phyloP scores from a whole-genome alignment of 371 early-diverging fungal genomes.

The Mucor lusitanicus region DNA sequence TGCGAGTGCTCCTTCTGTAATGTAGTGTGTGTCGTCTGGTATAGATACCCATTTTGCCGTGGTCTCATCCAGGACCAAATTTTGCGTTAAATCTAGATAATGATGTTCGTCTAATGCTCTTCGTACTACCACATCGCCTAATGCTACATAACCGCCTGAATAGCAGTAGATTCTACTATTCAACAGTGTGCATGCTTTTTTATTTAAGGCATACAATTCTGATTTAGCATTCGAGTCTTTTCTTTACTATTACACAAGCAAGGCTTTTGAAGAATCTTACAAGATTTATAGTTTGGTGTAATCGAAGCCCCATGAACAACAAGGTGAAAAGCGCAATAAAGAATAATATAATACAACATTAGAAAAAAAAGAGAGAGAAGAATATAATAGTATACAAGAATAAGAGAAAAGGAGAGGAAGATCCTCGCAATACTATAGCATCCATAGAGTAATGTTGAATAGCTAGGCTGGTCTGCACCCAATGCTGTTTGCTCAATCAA shows the following conservation, averaged over 20 bases:
- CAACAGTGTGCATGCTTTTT: constrained; percentile 14
- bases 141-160: constrained; percentile 11
- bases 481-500: not conserved
- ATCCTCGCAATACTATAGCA: not conserved
- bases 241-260: no score
- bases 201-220: not conserved
- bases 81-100: constrained; percentile 14
- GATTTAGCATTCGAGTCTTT: not conserved
- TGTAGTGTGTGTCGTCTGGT: constrained; percentile 1
- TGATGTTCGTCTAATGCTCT: constrained; percentile 8
- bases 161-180: constrained; percentile 17
- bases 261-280: no score
- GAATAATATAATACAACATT: not conserved
- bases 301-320: not conserved
- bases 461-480: not conserved
- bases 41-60: constrained; percentile 6
- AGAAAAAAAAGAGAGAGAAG: not conserved
- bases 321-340: not conserved
- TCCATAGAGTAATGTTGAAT: not conserved
- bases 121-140: not conserved
- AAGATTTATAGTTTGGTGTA: constrained; percentile 2
- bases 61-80: not conserved
- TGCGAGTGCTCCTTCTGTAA: constrained; percentile 5
- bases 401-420: not conserved
- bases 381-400: not conserved